Evolutionary conservation across 73 alveolate species (phyloP).

Genomic region (Paramecium primaurelia): DNA sequence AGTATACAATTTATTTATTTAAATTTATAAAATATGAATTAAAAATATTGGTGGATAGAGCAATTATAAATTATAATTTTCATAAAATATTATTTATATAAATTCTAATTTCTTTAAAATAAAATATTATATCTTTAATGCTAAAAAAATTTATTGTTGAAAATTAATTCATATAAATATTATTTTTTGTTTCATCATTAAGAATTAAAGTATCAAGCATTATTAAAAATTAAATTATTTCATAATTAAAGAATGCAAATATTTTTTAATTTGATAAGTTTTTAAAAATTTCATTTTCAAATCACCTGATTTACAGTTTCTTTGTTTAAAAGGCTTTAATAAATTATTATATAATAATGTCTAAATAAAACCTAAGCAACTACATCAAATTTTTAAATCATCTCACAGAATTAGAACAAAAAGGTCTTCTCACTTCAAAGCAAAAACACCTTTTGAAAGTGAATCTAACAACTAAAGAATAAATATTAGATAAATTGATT

Average conservation of each 20-base stretch:
- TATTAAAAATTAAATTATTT: background rate
- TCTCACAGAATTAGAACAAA: background rate
- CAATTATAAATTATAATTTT: background rate
- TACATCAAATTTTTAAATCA: background rate
- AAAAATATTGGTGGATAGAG: background rate
- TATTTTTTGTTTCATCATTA: background rate
- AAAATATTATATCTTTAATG: no score
- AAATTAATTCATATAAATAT: background rate
- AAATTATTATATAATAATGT: background rate
- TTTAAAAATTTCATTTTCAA: background rate
- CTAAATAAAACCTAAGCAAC: background rate
- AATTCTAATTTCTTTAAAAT: no score
- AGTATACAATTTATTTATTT: background rate
- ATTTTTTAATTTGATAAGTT: background rate
- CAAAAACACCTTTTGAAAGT: background rate
- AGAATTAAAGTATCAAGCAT: background rate
- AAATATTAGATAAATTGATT: background rate
- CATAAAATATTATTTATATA: no score
- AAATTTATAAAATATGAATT: no score
- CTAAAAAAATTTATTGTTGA: background rate
- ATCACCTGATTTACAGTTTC: background rate
- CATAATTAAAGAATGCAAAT: background rate
- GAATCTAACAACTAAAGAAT: background rate
- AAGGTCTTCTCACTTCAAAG: background rate
- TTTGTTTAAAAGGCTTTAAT: background rate